A percentile compares a stretch with the other conserved stretches of the same genome.
These are phyloP conservation scores for Papiliotrema fonsecae DNA, from an alignment of 1,284 basidiomycete species.

Conservation along the genomic window DNA sequence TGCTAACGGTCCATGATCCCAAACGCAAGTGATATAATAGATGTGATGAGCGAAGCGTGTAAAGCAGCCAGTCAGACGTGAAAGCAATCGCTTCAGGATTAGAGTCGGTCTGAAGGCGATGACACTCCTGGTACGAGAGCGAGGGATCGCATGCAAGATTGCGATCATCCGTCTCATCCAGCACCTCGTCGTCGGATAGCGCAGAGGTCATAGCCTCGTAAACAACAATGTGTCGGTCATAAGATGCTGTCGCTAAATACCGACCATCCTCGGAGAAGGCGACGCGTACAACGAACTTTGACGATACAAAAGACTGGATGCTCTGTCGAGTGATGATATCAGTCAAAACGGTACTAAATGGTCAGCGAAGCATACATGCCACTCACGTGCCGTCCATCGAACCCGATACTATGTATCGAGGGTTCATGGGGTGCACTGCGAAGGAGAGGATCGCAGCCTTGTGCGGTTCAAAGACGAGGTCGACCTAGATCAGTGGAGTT, in stretches of 20 bases:
- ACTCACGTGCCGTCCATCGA: constrained; percentile 48
- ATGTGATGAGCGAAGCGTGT: constrained; percentile 37
- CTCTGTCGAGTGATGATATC: constrained; percentile 38
- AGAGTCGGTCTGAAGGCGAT: constrained; percentile 27
- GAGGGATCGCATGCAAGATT: constrained; percentile 33
- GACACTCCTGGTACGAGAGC: constrained; percentile 30
- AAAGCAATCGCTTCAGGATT: constrained; percentile 47
- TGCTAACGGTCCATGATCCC: constrained; percentile 14
- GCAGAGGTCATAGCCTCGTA: constrained; percentile 24
- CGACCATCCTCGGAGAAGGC: constrained; percentile 37
- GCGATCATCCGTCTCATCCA: constrained; percentile 36
- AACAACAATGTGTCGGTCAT: constrained; percentile 42
- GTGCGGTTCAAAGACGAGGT: constrained; percentile 36
- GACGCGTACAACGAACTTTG: constrained; percentile 45
- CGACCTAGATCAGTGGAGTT: constrained; percentile 22
- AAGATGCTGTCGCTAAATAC: constrained; percentile 44
- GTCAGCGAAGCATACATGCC: neutral
- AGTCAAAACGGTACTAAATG: constrained; percentile 28
- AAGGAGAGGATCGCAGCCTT: constrained; percentile 44
- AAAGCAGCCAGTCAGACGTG: constrained; percentile 28
- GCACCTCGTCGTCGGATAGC: constrained; percentile 6
- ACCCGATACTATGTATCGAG: constrained; percentile 41
- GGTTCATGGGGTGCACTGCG: constrained; percentile 38
- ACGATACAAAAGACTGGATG: constrained; percentile 39
- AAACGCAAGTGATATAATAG: constrained; percentile 9